Conservation (phyloP, 2,329 filamentous ascomycete genomes). For the Fonsecaea erecta region DNA sequence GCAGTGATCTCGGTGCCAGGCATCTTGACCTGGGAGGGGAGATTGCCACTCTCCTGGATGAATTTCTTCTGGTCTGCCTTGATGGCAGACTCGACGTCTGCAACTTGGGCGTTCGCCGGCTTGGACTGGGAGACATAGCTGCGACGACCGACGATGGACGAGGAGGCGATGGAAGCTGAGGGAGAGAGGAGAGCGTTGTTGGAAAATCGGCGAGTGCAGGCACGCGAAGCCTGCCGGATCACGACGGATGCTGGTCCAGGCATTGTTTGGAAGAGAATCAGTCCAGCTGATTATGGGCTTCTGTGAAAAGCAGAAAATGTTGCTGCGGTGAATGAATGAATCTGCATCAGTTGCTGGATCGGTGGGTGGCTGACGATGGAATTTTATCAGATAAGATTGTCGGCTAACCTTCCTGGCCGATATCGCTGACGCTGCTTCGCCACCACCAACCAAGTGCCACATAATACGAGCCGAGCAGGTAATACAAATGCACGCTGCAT, state of each 20-base stretch:
- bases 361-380: not conserved
- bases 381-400: conserved; percentile 26
- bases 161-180: conserved; percentile 45
- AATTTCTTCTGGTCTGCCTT: conserved; percentile 85
- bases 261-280: conserved; percentile 52
- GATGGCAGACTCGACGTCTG: conserved; percentile 75
- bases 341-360: not conserved
- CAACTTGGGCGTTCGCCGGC: conserved; percentile 78
- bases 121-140: conserved; percentile 85
- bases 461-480: too few species aligned
- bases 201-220: conserved; percentile 58
- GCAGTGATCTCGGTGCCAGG: conserved; percentile 62
- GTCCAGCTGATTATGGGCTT: conserved; percentile 28
- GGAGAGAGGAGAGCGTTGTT: conserved; percentile 44
- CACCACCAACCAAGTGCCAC: not conserved
- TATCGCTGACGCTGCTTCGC: not conserved
- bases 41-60: conserved; percentile 60
- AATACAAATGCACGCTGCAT: not conserved
- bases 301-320: not conserved
- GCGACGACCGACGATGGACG: conserved; percentile 54
- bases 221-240: conserved; percentile 73
- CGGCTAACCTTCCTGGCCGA: conserved; percentile 9
- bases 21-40: conserved; percentile 62
- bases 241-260: conserved; percentile 69
- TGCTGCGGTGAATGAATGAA: conserved; percentile 5